Base-by-base conservation (phyloP, 257 asterid genomes). In the Rubia yunnanensis region DNA sequence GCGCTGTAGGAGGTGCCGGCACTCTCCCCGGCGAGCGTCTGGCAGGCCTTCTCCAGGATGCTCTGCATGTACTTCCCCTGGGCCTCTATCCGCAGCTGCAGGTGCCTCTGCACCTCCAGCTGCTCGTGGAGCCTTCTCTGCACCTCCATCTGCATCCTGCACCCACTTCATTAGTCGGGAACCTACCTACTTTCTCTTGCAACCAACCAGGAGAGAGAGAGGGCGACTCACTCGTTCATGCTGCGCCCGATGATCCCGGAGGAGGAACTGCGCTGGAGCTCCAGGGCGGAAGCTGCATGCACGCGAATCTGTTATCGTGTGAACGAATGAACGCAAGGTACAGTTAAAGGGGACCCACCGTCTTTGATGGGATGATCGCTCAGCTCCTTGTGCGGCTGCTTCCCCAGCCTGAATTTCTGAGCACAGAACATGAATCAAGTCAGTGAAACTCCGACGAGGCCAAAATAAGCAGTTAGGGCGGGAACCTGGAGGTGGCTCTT, bases 81-180 rank as follows among this genome's bases (percentile, higher is more conserved):
- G 0, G 99, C 99, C 66, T 94, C 99, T 36, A 94, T 94, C 73
- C 97, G 74, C 72, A 94, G 76, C 61, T 94, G 99, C 57, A 94
- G 92, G 84, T 94, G 99, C 76, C 98, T 85, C 64, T 94, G 99
- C 13, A 94, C 99, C 97, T 92, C 99, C 46, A 94, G 36, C 65
- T 94, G 99, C 76, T 94, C 99, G 56, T 94, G 97, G 72, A 94
- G 89, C 75, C 99, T 82, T 86, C 96, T 72, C 72, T 90, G 95
- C 67, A 94, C 99, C 76, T 94, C 99, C 95, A 89, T 89, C 79
- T 94, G 99, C 97, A 90, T 94, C 95, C 99, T 89, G 70, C 79
- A 81, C 36, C 36, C 4, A n/a, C n/a, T n/a, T n/a, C n/a, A n/a
- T n/a, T n/a, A n/a, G n/a, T n/a, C n/a, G n/a, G n/a, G n/a, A n/a